Base-by-base conservation (phyloP, 257 asterid genomes). In the Coffea eugenioides region DNA sequence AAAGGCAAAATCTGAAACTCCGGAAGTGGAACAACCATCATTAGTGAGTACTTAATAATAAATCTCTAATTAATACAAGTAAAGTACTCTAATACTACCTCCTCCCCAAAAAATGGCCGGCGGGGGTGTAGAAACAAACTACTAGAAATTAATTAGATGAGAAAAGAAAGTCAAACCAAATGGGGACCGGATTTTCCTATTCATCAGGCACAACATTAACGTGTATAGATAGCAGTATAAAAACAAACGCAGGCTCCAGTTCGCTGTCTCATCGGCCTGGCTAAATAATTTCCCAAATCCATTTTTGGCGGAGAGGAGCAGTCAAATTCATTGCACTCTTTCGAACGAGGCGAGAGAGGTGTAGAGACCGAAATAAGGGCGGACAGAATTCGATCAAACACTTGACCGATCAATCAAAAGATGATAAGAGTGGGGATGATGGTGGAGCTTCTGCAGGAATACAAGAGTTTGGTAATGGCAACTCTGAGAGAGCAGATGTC, bases 381-480 rank as follows among this genome's bases (percentile, higher is more conserved):
- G 52, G 65, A 72, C 0, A 57, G 68, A 84, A 20, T 4, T 12
- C 11, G 56, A 70, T 54, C 61, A 5, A 34, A 15, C 15, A 6
- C 3, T 39, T 6, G 1, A 1, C 12, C 8, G 0, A 21, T 21
- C 25, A 21, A 43, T 39, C 34, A 45, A 39, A 2, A 68, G 83
- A 94, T 94, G 98, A 88, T 94, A 15, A 88, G 88, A 79, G 83
- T 94, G 0, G 95, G 97, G 75, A 90, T 81, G 77, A 89, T 94
- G 93, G 91, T 89, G 78, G 95, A 84, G 78, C 76, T 94, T 10
- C 68, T 94, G 86, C 92, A 89, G 81, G 95, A 92, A 74, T 94
- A 89, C 89, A 87, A 31, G 31, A 31, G 90, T 65, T 70, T 88
- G 75, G 77, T 89, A 4, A 88, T 94, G 86, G 91, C 86, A 0